Percentiles rank a stretch among this genome's conserved stretches.
Conservation (phyloP, 2,329 filamentous ascomycete genomes). For the Westerdykella ornata region DNA sequence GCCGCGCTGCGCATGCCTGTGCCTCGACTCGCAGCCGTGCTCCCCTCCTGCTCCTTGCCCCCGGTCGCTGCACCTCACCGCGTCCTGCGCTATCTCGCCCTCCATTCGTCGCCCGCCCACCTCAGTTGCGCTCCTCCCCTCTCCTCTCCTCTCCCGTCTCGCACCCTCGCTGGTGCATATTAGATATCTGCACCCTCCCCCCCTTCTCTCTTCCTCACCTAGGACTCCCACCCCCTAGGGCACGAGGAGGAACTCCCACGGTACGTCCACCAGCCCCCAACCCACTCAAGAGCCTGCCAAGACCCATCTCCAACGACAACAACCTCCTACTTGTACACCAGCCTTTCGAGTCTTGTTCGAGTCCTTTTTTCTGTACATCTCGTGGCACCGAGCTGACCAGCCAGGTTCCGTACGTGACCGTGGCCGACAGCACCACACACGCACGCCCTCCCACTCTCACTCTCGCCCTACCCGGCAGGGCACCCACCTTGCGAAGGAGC, state of each 20-base stretch:
- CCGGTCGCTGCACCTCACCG: too few species aligned
- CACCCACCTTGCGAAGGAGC: constrained; percentile 11
- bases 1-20: constrained; percentile 1
- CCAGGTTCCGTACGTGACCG: constrained; percentile 16
- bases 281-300: constrained; percentile 8
- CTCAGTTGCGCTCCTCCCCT: constrained; percentile 14
- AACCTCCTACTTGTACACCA: constrained; percentile 1
- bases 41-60: not conserved
- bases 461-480: too few species aligned
- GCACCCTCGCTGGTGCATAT: constrained; percentile 32
- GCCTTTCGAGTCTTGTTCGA: too few species aligned
- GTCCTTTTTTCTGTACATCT: not conserved
- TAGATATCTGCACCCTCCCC: constrained; percentile 18
- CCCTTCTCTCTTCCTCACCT: constrained; percentile 22
- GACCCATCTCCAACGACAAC: constrained; percentile 4
- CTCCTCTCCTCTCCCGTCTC: constrained; percentile 6
- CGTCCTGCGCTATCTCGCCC: too few species aligned
- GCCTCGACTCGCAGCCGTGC: not conserved
- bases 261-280: constrained; percentile 12
- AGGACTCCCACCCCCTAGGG: constrained; percentile 26
- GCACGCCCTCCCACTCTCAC: constrained; percentile 7
- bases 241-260: constrained; percentile 16
- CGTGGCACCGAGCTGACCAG: constrained; percentile 16
- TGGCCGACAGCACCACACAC: constrained; percentile 16
- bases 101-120: constrained; percentile 16